Percentiles rank a stretch among this genome's conserved stretches.
These are phyloP conservation scores for Amphichorda felina DNA, from an alignment of 2,329 filamentous ascomycete genomes.

Conservation along the genomic window DNA sequence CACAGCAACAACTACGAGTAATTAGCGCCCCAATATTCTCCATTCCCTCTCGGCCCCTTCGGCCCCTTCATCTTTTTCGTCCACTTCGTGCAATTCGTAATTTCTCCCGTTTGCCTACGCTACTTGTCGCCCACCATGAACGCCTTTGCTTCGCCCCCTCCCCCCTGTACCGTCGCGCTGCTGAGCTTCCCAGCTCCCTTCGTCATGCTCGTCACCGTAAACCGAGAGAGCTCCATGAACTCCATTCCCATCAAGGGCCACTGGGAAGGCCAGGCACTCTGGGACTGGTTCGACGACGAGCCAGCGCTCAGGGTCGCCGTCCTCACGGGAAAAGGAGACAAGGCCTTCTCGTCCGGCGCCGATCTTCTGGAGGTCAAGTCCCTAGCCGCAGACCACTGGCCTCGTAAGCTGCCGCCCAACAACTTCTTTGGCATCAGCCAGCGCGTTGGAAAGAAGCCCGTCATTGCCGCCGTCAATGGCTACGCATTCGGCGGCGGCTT, in stretches of 20 bases:
- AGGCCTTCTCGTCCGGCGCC: conserved; percentile 42
- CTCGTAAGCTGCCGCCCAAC: conserved; percentile 17
- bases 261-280: conserved; percentile 34
- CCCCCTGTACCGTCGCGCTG: conserved; percentile 6
- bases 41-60: too few relatives aligned
- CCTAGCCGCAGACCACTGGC: background rate
- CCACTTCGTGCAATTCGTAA: conserved; percentile 4
- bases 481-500: conserved; percentile 45
- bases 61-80: too few relatives aligned
- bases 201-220: conserved; percentile 40
- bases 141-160: conserved; percentile 6
- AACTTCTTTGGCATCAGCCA: conserved; percentile 39
- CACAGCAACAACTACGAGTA: too few relatives aligned
- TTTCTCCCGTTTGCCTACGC: conserved; percentile 10
- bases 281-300: conserved; percentile 41
- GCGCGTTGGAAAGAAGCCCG: conserved; percentile 45
- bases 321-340: conserved; percentile 36
- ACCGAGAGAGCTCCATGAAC: conserved; percentile 36
- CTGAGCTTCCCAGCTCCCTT: conserved; percentile 32
- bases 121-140: conserved; percentile 3
- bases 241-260: conserved; percentile 28
- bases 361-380: conserved; percentile 35
- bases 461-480: conserved; percentile 48
- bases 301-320: conserved; percentile 33
- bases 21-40: too few relatives aligned